phyloP scores from a whole-genome alignment of 1,139 yeast species.

The Hemisphaericaspora xylanilytica region DNA sequence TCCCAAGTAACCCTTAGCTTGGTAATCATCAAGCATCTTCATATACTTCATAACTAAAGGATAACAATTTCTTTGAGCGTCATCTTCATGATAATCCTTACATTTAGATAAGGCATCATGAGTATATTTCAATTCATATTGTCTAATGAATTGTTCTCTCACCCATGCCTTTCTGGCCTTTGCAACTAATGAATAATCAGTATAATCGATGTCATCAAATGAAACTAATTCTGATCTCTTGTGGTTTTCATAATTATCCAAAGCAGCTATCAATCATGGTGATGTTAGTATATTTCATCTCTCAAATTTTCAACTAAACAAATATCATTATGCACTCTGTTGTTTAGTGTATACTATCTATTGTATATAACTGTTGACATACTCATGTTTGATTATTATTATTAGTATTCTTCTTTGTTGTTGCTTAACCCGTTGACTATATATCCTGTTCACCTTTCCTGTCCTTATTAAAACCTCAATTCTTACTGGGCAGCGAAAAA shows the following conservation, averaged over 20 bases:
- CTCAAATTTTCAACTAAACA: no score
- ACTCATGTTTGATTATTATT: conserved; percentile 16
- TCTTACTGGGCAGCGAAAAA: conserved; percentile 17
- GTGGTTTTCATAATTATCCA: conserved; percentile 48
- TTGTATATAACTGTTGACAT: conserved; percentile 10
- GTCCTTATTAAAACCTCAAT: conserved; percentile 15
- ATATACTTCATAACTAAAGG: conserved; percentile 69
- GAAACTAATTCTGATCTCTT: conserved; percentile 74
- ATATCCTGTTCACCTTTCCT: neutral
- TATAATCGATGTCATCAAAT: conserved; percentile 79
- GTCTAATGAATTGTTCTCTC: conserved; percentile 79
- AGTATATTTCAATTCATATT: conserved; percentile 63
- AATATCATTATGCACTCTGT: neutral
- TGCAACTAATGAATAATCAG: conserved; percentile 59
- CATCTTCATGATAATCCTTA: conserved; percentile 73
- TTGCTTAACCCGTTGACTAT: neutral
- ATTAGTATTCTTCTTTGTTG: conserved; percentile 5
- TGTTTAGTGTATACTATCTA: neutral
- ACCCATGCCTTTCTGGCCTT: conserved; percentile 74
- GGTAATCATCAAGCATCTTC: conserved; percentile 69
- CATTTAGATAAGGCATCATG: conserved; percentile 75
- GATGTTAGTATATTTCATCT: neutral
- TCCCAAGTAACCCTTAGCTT: conserved; percentile 70
- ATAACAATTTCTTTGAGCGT: conserved; percentile 67
- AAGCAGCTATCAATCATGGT: conserved; percentile 19